phyloP scores from a whole-genome alignment of 805 yeast species.

The Wickerhamiella parazyma region DNA sequence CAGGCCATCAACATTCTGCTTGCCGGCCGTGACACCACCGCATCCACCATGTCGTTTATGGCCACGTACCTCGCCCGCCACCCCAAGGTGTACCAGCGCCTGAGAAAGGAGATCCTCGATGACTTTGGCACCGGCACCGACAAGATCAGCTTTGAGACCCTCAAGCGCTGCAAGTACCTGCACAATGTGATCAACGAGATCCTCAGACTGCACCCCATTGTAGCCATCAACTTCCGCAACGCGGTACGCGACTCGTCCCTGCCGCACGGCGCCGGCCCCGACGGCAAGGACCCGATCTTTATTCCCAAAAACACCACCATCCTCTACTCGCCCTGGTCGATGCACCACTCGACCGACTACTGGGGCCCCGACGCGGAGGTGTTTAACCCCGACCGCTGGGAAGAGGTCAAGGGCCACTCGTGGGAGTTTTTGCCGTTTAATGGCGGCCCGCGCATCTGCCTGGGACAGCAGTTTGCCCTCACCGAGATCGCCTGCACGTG shows the following conservation, averaged over 20 bases:
- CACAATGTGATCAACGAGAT: conserved; percentile 31
- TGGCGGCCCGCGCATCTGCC: conserved; percentile 37
- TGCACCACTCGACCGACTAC: conserved; percentile 27
- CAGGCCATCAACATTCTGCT: conserved; percentile 32
- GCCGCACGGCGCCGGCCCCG: conserved; percentile 33
- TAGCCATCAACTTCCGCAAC: conserved; percentile 31
- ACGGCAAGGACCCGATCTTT: conserved; percentile 25
- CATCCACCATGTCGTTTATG: conserved; percentile 31
- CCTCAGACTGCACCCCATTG: conserved; percentile 34
- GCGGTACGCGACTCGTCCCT: conserved; percentile 30
- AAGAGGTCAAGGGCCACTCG: conserved; percentile 26
- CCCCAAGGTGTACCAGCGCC: conserved; percentile 12
- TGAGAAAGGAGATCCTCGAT: conserved; percentile 27
- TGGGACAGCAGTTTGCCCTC: conserved; percentile 38
- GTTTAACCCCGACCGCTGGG: conserved; percentile 33
- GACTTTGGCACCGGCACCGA: conserved; percentile 20
- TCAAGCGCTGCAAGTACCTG: conserved; percentile 31
- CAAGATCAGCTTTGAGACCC: conserved; percentile 27
- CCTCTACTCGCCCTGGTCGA: conserved; percentile 25
- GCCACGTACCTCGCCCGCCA: conserved; percentile 31
- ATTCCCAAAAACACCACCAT: conserved; percentile 29
- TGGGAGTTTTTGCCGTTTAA: conserved; percentile 35
- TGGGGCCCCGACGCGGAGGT: conserved; percentile 30
- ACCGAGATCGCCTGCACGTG: conserved; percentile 27
- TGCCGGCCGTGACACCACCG: conserved; percentile 37